Conservation (phyloP, 2,329 filamentous ascomycete genomes). For the Colletotrichum phormii region DNA sequence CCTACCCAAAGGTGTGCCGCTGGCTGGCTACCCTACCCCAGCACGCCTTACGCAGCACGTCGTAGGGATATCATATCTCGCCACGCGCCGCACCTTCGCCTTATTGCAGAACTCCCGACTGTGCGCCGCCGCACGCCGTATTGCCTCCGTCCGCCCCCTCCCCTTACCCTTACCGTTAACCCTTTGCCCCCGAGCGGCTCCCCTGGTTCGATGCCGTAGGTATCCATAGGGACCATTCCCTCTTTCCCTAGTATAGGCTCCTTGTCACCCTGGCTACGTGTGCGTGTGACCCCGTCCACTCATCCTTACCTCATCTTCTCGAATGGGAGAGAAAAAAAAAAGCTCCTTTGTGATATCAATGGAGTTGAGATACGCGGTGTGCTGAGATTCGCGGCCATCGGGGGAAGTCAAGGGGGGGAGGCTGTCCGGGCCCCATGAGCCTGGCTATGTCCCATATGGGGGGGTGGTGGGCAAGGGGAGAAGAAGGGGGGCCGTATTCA, state of each 20-base stretch:
- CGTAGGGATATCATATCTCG: conserved; percentile 4
- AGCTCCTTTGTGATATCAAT: background rate
- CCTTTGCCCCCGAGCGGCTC: too few species aligned
- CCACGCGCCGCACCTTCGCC: background rate
- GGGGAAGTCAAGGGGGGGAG: too few species aligned
- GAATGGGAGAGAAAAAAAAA: background rate
- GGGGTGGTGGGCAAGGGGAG: background rate
- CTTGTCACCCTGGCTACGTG: background rate
- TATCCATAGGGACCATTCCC: background rate
- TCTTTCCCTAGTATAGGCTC: background rate
- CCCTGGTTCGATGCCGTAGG: background rate
- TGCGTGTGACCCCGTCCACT: background rate
- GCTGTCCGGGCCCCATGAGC: background rate
- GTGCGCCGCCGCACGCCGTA: background rate
- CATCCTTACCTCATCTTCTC: background rate
- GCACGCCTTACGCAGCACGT: conserved; percentile 14
- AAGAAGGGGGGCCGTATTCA: background rate
- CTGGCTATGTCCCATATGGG: background rate
- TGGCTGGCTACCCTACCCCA: background rate
- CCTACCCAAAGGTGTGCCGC: background rate
- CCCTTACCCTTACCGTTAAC: background rate
- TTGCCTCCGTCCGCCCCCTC: background rate
- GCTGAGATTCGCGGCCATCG: background rate
- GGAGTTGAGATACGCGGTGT: background rate
- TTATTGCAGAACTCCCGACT: background rate